Evolutionary conservation across 345 rosid genomes (phyloP), one percentile per base, ranked within the genome.

Genomic region (Melaleuca alternifolia): DNA sequence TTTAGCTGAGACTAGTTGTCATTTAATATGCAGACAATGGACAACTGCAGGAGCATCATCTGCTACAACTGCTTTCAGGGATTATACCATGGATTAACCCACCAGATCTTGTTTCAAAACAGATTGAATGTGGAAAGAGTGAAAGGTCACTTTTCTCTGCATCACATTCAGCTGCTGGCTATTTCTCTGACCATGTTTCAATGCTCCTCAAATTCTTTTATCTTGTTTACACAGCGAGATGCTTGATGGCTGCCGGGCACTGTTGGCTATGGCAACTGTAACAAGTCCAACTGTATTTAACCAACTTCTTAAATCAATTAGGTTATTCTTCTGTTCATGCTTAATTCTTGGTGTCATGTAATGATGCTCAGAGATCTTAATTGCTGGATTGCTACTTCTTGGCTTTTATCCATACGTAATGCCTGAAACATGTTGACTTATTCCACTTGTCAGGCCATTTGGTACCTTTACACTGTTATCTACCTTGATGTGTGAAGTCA

Each of bases 191-290:
- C 84, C 85, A 15, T 90, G 82, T 85, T 86, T 85, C 89, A 56
- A 56, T 86, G 83, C 56, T 85, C 83, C 82, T 62, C 87, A 88
- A 86, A 57, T 85, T 30, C 54, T 51, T 89, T 50, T 30, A 84
- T 84, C 57, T 91, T 83, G 85, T 89, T 81, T 86, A 54, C 90
- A 79, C 94, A 97, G 99, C 91, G 99, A 97, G 94, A 90, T 97
- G 95, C 94, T 96, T 82, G 99, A 97, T 91, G 99, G 99, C 85
- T 97, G 99, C 90, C 99, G 99, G 76, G 98, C 98, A 83, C 90
- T 97, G 88, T 90, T 95, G 87, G 94, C 97, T 82, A 91, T 97
- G 85, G 98, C 95, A 89, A 95, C 94, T 83, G 97, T 96, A 71
- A 94, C 95, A 62, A 89, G 89, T 75, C 94, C 98, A 83, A 86